Evolutionary conservation across 345 rosid species (phyloP).

Genomic region (Ailanthus altissimus): DNA sequence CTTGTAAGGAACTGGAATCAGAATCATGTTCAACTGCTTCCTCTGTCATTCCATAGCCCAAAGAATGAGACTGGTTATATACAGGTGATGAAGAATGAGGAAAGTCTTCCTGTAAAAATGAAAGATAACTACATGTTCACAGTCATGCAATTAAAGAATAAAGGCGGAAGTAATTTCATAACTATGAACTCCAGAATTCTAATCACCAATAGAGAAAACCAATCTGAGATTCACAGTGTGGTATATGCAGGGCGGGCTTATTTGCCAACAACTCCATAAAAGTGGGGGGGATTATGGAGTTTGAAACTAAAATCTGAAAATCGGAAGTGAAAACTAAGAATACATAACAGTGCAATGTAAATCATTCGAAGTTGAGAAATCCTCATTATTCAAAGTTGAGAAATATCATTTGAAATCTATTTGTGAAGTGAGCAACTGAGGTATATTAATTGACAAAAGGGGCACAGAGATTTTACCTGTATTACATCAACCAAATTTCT

Average conservation of each 20-base stretch:
- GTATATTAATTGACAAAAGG: neutral
- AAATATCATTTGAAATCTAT: too few relatives aligned
- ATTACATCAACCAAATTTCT: conserved; percentile 35
- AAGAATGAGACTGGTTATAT: conserved; percentile 43
- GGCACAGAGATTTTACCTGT: conserved; percentile 37
- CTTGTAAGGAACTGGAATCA: conserved; percentile 29
- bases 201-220: conserved; percentile 4
- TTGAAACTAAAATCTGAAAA: neutral
- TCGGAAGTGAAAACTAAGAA: conserved; percentile 1
- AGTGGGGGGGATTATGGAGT: neutral
- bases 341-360: neutral
- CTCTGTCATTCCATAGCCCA: conserved; percentile 39
- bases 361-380: too few relatives aligned
- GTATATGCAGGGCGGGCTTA: neutral
- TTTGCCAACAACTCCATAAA: neutral
- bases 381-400: too few relatives aligned
- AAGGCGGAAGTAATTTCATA: conserved; percentile 12
- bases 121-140: conserved; percentile 12
- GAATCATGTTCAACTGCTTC: conserved; percentile 30
- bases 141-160: conserved; percentile 15
- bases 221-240: neutral
- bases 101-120: conserved; percentile 41
- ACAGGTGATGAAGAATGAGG: conserved; percentile 39
- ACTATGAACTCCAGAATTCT: conserved; percentile 7
- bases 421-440: neutral